A percentile compares a stretch with the other conserved stretches of the same genome.
Conservation (phyloP, 768 basidiomycete species). For the Boletus pseudo-olivaceus region DNA sequence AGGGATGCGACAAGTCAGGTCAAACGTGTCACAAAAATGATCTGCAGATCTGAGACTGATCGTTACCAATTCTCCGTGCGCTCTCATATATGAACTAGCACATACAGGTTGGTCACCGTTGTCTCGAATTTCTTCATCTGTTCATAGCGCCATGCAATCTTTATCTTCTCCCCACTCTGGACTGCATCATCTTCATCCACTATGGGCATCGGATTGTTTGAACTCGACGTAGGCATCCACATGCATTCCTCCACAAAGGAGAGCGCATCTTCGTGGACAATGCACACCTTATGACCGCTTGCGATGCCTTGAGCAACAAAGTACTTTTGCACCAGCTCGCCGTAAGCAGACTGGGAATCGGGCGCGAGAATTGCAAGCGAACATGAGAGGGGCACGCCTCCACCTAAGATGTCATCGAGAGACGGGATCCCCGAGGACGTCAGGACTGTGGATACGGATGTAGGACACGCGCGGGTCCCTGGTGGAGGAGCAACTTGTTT, state of each 20-base stretch:
- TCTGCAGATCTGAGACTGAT: slow-evolving; percentile 43
- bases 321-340: slow-evolving; percentile 81
- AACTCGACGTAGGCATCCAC: slow-evolving; percentile 55
- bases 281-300: slow-evolving; percentile 60
- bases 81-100: slow-evolving; percentile 25
- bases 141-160: slow-evolving; percentile 98
- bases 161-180: slow-evolving; percentile 60
- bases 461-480: slow-evolving; percentile 59
- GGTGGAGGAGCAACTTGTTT: slow-evolving; percentile 41
- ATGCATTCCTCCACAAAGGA: slow-evolving; percentile 70
- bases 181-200: slow-evolving; percentile 33
- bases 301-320: slow-evolving; percentile 86
- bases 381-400: slow-evolving; percentile 82
- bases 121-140: slow-evolving; percentile 91
- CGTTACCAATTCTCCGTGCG: slow-evolving; percentile 5
- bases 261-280: slow-evolving; percentile 58
- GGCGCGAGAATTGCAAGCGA: slow-evolving; percentile 73
- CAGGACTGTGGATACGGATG: slow-evolving; percentile 51
- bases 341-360: slow-evolving; percentile 83
- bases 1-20: slow-evolving; percentile 65
- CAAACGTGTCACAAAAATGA: slow-evolving; percentile 67
- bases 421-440: slow-evolving; percentile 89
- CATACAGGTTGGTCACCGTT: slow-evolving; percentile 59
- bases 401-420: slow-evolving; percentile 92
- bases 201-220: slow-evolving; percentile 9